A percentile compares a stretch with the other conserved stretches of the same genome.
These are phyloP conservation scores for Coemansia guatemalensis DNA, from an alignment of 192 early-diverging fungal species.

Conservation along the genomic window DNA sequence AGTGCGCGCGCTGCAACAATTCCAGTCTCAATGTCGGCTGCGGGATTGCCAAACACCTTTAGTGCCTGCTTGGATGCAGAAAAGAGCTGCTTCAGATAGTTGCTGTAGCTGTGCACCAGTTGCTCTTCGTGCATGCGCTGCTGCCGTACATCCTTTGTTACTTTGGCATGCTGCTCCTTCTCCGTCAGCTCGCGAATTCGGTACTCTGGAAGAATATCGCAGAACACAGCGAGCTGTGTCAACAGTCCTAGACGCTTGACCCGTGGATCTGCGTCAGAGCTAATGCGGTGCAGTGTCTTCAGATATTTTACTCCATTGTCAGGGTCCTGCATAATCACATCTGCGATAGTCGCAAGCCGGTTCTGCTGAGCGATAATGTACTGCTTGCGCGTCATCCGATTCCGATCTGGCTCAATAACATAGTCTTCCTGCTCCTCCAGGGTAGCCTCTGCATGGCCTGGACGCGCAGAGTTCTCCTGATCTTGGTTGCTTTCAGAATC, in stretches of 20 bases:
- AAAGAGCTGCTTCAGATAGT: constrained; percentile 78
- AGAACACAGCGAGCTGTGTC: constrained; percentile 90
- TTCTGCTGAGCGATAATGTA: constrained; percentile 68
- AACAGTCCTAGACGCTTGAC: constrained; percentile 77
- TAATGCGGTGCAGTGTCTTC: constrained; percentile 66
- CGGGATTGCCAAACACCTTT: constrained; percentile 27
- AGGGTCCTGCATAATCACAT: constrained; percentile 77
- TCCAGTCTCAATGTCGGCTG: constrained; percentile 51
- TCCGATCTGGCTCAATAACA: constrained; percentile 39
- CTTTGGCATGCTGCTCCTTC: constrained; percentile 69
- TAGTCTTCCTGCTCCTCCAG: constrained; percentile 6
- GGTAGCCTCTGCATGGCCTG: not conserved
- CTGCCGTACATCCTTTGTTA: constrained; percentile 89
- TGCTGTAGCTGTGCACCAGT: constrained; percentile 80
- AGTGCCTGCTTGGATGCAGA: constrained; percentile 39
- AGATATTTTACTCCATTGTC: constrained; percentile 68
- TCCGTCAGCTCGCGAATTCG: constrained; percentile 86
- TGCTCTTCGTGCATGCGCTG: constrained; percentile 83
- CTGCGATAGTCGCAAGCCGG: constrained; percentile 77
- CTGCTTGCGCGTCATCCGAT: constrained; percentile 56
- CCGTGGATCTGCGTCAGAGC: constrained; percentile 60
- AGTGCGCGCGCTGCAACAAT: constrained; percentile 76
- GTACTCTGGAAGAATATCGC: constrained; percentile 95
- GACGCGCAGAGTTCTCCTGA: not conserved
- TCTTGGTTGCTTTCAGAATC: constrained; percentile 9